phyloP scores from a whole-genome alignment of 768 basidiomycete genomes.

The Tylopilus balloui region DNA sequence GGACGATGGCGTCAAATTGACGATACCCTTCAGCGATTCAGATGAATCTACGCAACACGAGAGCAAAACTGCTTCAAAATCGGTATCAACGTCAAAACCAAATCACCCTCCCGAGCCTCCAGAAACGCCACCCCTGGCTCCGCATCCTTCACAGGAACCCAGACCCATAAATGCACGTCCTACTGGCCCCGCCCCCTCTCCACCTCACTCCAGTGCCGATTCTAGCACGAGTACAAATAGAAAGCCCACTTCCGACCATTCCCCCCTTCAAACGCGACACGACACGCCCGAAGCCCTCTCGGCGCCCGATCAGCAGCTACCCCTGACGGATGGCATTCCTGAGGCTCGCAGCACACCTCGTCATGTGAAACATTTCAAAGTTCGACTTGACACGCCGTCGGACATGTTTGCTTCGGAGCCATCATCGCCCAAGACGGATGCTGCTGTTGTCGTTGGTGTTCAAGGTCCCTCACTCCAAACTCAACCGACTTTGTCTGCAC shows the following conservation, averaged over 20 bases:
- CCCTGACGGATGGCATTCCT: neutral
- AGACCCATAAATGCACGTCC: neutral
- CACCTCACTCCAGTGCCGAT: neutral
- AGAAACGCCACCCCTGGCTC: neutral
- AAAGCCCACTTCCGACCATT: neutral
- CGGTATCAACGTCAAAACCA: neutral
- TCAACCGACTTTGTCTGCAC: neutral
- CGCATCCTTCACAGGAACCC: neutral
- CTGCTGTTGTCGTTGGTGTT: neutral
- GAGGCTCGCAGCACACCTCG: neutral
- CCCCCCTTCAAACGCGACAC: neutral
- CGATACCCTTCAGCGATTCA: slow-evolving; percentile 3
- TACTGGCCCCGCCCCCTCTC: neutral
- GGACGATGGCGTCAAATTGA: neutral
- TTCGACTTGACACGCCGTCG: slow-evolving; percentile 7
- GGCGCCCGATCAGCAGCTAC: neutral
- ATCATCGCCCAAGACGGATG: slow-evolving; percentile 7
- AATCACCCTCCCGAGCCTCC: neutral
- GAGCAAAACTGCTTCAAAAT: neutral
- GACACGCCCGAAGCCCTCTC: slow-evolving; percentile 4
- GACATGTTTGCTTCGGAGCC: slow-evolving; percentile 19
- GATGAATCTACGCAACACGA: neutral
- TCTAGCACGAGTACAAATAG: neutral
- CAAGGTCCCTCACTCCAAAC: neutral
- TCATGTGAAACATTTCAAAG: slow-evolving; percentile 4